A percentile compares a stretch with the other conserved stretches of the same genome.
phyloP scores from a whole-genome alignment of 495 filamentous ascomycete genomes.

The Trichoderma orchidacearum region DNA sequence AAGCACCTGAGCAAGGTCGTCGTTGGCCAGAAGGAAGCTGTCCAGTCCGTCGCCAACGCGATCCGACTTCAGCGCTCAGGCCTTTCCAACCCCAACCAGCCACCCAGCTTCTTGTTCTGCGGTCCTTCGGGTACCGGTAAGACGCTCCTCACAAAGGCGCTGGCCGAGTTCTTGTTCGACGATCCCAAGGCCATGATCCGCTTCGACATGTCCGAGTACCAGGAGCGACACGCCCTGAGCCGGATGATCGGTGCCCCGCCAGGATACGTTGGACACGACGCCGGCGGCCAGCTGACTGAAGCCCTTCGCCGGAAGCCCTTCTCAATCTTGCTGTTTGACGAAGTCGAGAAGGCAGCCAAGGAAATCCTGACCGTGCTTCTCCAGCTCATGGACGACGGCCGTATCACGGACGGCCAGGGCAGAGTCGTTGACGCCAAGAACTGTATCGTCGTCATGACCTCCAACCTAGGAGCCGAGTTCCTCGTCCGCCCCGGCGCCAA shows the following conservation, averaged over 20 bases:
- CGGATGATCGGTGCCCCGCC: slow-evolving; percentile 97
- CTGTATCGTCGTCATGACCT: slow-evolving; percentile 98
- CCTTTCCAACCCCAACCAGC: slow-evolving; percentile 86
- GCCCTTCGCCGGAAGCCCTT: slow-evolving; percentile 85
- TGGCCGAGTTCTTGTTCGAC: slow-evolving; percentile 97
- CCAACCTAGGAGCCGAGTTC: slow-evolving; percentile 88
- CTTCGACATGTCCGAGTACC: slow-evolving; percentile 99
- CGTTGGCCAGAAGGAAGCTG: slow-evolving; percentile 90
- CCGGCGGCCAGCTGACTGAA: slow-evolving; percentile 92
- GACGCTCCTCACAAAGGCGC: slow-evolving; percentile 87
- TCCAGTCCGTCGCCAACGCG: slow-evolving; percentile 82
- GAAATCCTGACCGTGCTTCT: slow-evolving; percentile 92
- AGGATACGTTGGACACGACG: slow-evolving; percentile 92
- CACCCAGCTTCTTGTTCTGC: slow-evolving; percentile 95
- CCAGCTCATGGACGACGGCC: slow-evolving; percentile 97
- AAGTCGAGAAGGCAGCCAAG: slow-evolving; percentile 97
- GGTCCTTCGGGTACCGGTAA: slow-evolving; percentile 97
- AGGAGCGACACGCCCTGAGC: slow-evolving; percentile 89
- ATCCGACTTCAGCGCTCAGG: slow-evolving; percentile 91
- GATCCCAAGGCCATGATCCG: slow-evolving; percentile 97
- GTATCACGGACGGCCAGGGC: slow-evolving; percentile 96
- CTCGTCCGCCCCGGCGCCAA: slow-evolving; percentile 62
- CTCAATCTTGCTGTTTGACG: slow-evolving; percentile 95
- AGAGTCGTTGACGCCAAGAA: slow-evolving; percentile 88
- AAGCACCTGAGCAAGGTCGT: slow-evolving; percentile 67